Evolutionary conservation across 495 filamentous ascomycete genomes (phyloP).

Genomic region (Platismatia glauca): DNA sequence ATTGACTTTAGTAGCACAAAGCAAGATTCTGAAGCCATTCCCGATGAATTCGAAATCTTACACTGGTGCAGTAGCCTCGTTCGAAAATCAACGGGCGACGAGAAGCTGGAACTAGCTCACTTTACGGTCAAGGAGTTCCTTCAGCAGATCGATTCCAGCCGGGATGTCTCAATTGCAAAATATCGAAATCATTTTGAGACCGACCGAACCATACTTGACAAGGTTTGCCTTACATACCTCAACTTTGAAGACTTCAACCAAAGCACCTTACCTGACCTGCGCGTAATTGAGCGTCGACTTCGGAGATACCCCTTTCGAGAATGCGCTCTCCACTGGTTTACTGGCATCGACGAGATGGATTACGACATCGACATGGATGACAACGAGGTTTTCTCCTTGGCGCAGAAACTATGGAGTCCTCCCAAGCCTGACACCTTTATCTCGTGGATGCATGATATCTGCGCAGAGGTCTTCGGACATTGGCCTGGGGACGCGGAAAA

Average conservation of each 20-base stretch:
- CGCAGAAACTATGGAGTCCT: background rate
- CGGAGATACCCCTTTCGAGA: background rate
- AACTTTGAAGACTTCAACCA: conserved; percentile 12
- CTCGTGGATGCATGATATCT: background rate
- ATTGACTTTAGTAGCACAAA: conserved; percentile 6
- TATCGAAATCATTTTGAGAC: conserved; percentile 10
- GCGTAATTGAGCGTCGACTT: background rate
- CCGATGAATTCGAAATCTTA: conserved; percentile 22
- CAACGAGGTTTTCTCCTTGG: background rate
- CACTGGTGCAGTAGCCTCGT: conserved; percentile 28
- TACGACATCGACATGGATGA: background rate
- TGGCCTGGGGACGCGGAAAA: background rate
- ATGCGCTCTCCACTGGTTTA: background rate
- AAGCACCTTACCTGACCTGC: background rate
- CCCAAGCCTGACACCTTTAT: background rate
- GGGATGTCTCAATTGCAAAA: background rate
- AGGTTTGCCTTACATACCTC: conserved; percentile 16
- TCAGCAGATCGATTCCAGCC: conserved; percentile 6
- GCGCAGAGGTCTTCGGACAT: background rate
- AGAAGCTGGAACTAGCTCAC: conserved; percentile 27
- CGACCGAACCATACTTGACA: background rate
- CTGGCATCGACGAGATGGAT: too few species aligned
- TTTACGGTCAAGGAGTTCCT: conserved; percentile 32
- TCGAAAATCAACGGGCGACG: conserved; percentile 17
- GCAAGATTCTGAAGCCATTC: conserved; percentile 13